Percentiles rank a stretch among this genome's conserved stretches.
These are phyloP conservation scores for Blastobotrys illinoisensis DNA, from an alignment of 1,139 yeast species.

Conservation along the genomic window DNA sequence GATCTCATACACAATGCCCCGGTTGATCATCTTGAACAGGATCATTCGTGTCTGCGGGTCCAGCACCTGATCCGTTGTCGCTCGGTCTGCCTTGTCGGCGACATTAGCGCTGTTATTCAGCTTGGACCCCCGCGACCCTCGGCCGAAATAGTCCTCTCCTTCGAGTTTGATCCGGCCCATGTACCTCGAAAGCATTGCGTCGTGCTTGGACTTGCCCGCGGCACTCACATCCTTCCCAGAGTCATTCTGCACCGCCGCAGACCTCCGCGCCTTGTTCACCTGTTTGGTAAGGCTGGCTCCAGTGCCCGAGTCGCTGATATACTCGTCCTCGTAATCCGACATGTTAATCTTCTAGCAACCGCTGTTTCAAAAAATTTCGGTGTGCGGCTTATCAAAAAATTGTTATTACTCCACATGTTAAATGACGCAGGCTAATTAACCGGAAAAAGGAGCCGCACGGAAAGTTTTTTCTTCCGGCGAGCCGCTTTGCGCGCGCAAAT, in stretches of 20 bases:
- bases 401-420: too few species aligned
- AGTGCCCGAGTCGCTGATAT: not conserved
- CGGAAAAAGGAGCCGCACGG: not conserved
- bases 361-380: not conserved
- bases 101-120: slow-evolving; percentile 24
- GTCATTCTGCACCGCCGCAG: not conserved
- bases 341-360: not conserved
- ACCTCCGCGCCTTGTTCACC: not conserved
- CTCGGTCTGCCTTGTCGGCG: slow-evolving; percentile 82
- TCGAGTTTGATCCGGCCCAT: slow-evolving; percentile 21
- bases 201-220: slow-evolving; percentile 1
- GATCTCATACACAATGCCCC: slow-evolving; percentile 76
- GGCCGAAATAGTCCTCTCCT: slow-evolving; percentile 27
- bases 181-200: slow-evolving; percentile 12
- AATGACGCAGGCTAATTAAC: not conserved
- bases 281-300: not conserved
- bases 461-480: not conserved
- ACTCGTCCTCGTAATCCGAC: not conserved
- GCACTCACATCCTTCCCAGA: not conserved
- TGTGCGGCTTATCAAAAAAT: not conserved
- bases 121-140: slow-evolving; percentile 31
- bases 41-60: slow-evolving; percentile 91
- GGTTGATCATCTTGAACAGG: slow-evolving; percentile 71
- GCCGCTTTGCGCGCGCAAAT: not conserved
- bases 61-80: slow-evolving; percentile 93